A percentile compares a stretch with the other conserved stretches of the same genome.
Evolutionary conservation across 805 yeast species (phyloP).

Genomic region (Hanseniaspora lindneri): DNA sequence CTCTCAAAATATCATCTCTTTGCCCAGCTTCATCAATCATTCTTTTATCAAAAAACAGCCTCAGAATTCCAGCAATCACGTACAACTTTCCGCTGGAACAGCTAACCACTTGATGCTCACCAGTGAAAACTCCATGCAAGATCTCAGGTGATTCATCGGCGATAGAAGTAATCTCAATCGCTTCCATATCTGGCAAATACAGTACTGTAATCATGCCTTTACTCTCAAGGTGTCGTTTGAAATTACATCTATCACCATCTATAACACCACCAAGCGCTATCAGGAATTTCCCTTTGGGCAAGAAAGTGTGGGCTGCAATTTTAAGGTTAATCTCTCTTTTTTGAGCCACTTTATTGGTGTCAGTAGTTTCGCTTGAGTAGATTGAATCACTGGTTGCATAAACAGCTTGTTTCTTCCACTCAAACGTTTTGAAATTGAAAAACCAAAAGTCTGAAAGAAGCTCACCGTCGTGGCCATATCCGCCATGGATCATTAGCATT

Average conservation of each 20-base stretch:
- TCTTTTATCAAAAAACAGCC: not conserved
- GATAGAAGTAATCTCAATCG: not conserved
- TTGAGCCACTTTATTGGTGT: not conserved
- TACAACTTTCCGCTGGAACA: not conserved
- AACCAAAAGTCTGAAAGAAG: not conserved
- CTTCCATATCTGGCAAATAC: constrained; percentile 7
- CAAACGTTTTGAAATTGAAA: constrained; percentile 2
- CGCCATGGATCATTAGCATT: constrained; percentile 6
- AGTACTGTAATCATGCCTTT: not conserved
- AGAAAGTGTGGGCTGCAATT: constrained; percentile 1
- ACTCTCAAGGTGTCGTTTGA: not conserved
- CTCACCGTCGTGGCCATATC: not conserved
- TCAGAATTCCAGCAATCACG: not conserved
- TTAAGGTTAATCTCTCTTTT: not conserved
- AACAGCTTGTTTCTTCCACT: constrained; percentile 1
- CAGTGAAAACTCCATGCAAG: not conserved
- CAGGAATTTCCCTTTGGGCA: constrained; percentile 2
- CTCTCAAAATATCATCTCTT: not conserved
- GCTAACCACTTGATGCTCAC: not conserved
- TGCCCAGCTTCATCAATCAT: not conserved
- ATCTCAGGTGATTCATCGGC: not conserved
- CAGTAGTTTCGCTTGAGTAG: not conserved
- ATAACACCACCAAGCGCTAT: constrained; percentile 5
- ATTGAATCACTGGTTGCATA: not conserved
- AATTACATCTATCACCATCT: not conserved